Conservation (phyloP, 2,329 filamentous ascomycete species). For the Fusarium sp. region DNA sequence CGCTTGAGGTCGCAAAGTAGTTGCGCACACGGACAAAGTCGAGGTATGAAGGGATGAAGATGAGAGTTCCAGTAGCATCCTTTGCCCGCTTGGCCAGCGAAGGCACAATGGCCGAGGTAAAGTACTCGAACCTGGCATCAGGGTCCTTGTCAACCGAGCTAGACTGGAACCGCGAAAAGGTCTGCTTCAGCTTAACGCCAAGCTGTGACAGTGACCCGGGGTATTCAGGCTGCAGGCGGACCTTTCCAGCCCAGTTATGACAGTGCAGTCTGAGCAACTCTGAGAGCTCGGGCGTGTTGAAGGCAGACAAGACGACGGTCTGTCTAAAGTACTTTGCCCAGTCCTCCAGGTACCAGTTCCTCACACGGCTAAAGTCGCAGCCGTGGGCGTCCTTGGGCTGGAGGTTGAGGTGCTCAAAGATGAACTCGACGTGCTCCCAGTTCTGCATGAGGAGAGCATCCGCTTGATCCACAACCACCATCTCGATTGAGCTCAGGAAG, state of each 20-base stretch:
- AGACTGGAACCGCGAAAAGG: slow-evolving; percentile 87
- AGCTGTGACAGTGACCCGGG: slow-evolving; percentile 79
- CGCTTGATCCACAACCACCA: slow-evolving; percentile 90
- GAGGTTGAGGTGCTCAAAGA: slow-evolving; percentile 91
- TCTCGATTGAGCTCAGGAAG: slow-evolving; percentile 92
- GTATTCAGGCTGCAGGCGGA: slow-evolving; percentile 78
- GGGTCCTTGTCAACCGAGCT: slow-evolving; percentile 79
- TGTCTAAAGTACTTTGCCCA: slow-evolving; percentile 85
- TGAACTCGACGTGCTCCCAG: slow-evolving; percentile 94
- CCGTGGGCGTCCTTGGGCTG: slow-evolving; percentile 91
- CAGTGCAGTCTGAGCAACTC: slow-evolving; percentile 81
- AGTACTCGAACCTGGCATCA: slow-evolving; percentile 91
- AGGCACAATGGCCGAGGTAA: slow-evolving; percentile 84
- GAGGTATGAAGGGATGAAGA: slow-evolving; percentile 94
- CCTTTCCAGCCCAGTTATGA: slow-evolving; percentile 83
- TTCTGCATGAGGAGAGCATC: slow-evolving; percentile 98
- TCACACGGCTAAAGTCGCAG: slow-evolving; percentile 92
- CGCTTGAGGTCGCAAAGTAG: slow-evolving; percentile 80
- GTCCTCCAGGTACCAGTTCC: slow-evolving; percentile 92
- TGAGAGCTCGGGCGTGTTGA: slow-evolving; percentile 89
- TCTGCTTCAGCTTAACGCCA: slow-evolving; percentile 81
- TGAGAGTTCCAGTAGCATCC: slow-evolving; percentile 75
- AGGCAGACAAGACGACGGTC: slow-evolving; percentile 83
- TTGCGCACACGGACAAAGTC: slow-evolving; percentile 96
- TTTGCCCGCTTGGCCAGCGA: slow-evolving; percentile 76